phyloP scores from a whole-genome alignment of 2,329 filamentous ascomycete species.

The Aspergillus ruber region DNA sequence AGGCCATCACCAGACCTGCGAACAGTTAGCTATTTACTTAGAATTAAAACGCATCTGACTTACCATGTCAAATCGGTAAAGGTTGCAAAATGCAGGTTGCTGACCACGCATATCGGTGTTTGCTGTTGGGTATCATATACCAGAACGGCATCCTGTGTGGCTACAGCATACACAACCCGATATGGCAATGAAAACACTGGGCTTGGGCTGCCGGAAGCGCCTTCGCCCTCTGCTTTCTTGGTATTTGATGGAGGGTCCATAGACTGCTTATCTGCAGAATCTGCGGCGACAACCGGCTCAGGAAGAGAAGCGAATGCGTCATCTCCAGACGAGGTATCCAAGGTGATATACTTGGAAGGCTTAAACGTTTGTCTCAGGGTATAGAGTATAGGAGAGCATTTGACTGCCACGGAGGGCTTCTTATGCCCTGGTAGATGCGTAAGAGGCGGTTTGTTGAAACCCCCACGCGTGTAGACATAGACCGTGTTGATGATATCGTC shows the following conservation, averaged over 20 bases:
- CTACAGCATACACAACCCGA: conserved; percentile 92
- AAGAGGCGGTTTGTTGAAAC: conserved; percentile 92
- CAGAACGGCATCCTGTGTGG: conserved; percentile 89
- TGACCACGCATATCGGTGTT: conserved; percentile 87
- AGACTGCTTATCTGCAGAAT: conserved; percentile 40
- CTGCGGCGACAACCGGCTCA: conserved; percentile 64
- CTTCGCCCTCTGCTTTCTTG: conserved; percentile 44
- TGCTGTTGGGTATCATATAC: conserved; percentile 97
- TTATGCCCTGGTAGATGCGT: conserved; percentile 95
- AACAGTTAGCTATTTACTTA: conserved; percentile 12
- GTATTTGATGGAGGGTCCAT: conserved; percentile 68
- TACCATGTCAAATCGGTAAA: conserved; percentile 97
- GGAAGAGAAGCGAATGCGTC: conserved; percentile 78
- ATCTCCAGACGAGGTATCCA: conserved; percentile 84
- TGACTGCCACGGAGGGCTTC: conserved; percentile 93
- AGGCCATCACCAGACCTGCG: conserved; percentile 72
- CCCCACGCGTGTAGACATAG: conserved; percentile 93
- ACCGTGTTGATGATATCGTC: conserved; percentile 95
- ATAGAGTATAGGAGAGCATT: conserved; percentile 87
- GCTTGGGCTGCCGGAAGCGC: conserved; percentile 48
- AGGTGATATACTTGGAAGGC: conserved; percentile 79
- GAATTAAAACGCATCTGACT: conserved; percentile 22
- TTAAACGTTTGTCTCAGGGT: conserved; percentile 63
- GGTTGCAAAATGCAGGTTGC: conserved; percentile 93
- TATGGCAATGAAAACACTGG: conserved; percentile 79